Evolutionary conservation across 805 yeast genomes (phyloP).

Genomic region (Candida pseudofarinosa): DNA sequence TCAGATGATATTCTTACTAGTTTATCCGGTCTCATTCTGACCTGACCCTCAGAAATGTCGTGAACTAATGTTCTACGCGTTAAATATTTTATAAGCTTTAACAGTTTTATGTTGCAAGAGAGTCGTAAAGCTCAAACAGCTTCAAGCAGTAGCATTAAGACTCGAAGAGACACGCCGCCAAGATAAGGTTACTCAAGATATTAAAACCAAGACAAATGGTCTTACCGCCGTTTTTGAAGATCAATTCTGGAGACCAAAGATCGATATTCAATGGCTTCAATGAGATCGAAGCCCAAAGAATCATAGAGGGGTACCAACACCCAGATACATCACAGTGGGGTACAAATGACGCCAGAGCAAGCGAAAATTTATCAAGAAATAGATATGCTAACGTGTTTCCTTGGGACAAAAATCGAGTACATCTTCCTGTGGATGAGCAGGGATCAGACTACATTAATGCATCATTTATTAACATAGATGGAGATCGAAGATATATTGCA

Average conservation of each 20-base stretch:
- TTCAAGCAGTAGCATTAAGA: neutral
- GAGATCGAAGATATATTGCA: constrained; percentile 48
- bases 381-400: constrained; percentile 40
- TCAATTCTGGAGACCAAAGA: constrained; percentile 2
- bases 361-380: constrained; percentile 16
- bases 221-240: constrained; percentile 2
- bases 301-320: constrained; percentile 7
- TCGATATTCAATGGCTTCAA: constrained; percentile 3
- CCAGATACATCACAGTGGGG: constrained; percentile 7
- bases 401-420: constrained; percentile 34
- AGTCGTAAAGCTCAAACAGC: neutral
- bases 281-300: constrained; percentile 6
- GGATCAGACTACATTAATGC: constrained; percentile 38
- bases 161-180: neutral
- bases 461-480: constrained; percentile 22
- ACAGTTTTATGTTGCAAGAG: neutral
- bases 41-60: neutral
- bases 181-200: neutral
- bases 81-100: neutral
- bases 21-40: no score
- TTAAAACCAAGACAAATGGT: neutral
- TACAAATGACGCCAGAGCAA: constrained; percentile 2
- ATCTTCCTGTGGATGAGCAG: constrained; percentile 16
- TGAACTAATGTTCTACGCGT: neutral
- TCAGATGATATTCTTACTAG: no score